Evolutionary conservation across 805 yeast genomes (phyloP).

Genomic region (Nakazawaea pomicola): DNA sequence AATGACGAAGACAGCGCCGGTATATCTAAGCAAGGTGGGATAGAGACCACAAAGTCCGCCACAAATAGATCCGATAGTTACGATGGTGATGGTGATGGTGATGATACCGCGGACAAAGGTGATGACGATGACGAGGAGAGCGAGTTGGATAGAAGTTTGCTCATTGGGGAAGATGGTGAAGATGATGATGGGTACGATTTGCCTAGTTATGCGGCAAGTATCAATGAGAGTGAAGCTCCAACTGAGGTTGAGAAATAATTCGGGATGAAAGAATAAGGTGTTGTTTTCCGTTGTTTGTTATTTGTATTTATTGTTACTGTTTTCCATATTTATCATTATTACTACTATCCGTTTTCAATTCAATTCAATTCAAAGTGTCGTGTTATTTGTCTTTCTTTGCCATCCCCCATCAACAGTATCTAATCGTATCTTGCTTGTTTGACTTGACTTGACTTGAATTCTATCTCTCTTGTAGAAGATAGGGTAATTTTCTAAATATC

Average conservation of each 20-base stretch:
- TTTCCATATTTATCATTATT: too few relatives aligned
- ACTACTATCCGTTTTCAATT: too few relatives aligned
- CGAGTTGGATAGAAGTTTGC: slow-evolving; percentile 6
- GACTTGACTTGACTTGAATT: too few relatives aligned
- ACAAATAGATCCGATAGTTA: slow-evolving; percentile 23
- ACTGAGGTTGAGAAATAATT: slow-evolving; percentile 17
- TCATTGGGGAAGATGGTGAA: slow-evolving; percentile 13
- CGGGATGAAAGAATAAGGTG: too few relatives aligned
- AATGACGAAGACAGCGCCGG: slow-evolving; percentile 21
- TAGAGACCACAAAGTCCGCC: slow-evolving; percentile 7
- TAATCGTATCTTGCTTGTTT: too few relatives aligned
- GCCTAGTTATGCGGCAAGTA: slow-evolving; percentile 27
- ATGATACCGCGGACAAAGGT: slow-evolving; percentile 24
- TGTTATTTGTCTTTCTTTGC: too few relatives aligned
- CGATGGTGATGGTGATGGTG: slow-evolving; percentile 27
- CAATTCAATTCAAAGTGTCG: too few relatives aligned
- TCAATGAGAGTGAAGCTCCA: slow-evolving; percentile 25
- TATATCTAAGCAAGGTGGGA: slow-evolving; percentile 11
- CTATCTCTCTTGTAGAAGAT: too few relatives aligned
- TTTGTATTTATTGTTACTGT: background rate
- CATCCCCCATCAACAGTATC: too few relatives aligned
- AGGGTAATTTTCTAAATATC: too few relatives aligned
- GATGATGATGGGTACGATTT: slow-evolving; percentile 19
- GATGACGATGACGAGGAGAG: slow-evolving; percentile 14
- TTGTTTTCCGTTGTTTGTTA: background rate